phyloP scores from a whole-genome alignment of 1,284 basidiomycete genomes.

The Tranzscheliella williamsii region DNA sequence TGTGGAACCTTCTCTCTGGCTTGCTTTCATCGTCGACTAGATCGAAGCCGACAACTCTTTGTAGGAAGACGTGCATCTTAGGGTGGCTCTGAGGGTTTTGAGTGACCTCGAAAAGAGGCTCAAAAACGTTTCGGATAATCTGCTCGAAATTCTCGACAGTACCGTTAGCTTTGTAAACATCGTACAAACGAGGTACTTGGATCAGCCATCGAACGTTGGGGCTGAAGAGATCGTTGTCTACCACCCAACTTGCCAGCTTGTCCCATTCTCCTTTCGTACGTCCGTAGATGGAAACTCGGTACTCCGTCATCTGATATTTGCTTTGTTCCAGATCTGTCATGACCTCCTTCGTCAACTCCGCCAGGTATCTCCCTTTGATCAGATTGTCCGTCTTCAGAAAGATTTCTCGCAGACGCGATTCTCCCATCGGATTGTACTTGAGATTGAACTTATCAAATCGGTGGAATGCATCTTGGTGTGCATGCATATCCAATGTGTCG shows the following conservation, averaged over 20 bases:
- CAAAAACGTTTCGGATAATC: slow-evolving; percentile 85
- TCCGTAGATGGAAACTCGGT: slow-evolving; percentile 95
- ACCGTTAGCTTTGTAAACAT: slow-evolving; percentile 90
- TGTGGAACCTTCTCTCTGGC: slow-evolving; percentile 84
- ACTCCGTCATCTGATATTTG: slow-evolving; percentile 91
- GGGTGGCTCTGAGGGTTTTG: slow-evolving; percentile 86
- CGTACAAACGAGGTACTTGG: slow-evolving; percentile 92
- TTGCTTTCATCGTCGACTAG: slow-evolving; percentile 98
- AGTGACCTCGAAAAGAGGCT: slow-evolving; percentile 93
- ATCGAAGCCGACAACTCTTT: slow-evolving; percentile 94
- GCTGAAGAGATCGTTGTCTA: slow-evolving; percentile 88
- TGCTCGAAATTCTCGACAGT: slow-evolving; percentile 87
- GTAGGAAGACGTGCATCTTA: slow-evolving; percentile 91
- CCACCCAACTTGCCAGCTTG: slow-evolving; percentile 95
- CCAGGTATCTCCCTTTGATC: slow-evolving; percentile 78
- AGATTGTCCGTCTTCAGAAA: slow-evolving; percentile 96
- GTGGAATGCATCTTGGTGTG: slow-evolving; percentile 95
- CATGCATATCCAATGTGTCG: slow-evolving; percentile 99
- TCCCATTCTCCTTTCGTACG: slow-evolving; percentile 82
- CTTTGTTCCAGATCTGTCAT: slow-evolving; percentile 95
- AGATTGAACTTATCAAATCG: slow-evolving; percentile 75
- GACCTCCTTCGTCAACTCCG: slow-evolving; percentile 91
- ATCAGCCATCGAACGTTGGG: slow-evolving; percentile 98
- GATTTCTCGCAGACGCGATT: slow-evolving; percentile 91
- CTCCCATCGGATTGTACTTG: slow-evolving; percentile 89